phyloP scores from a whole-genome alignment of 2,329 filamentous ascomycete genomes.

The Myriosclerotinia curreyana region DNA sequence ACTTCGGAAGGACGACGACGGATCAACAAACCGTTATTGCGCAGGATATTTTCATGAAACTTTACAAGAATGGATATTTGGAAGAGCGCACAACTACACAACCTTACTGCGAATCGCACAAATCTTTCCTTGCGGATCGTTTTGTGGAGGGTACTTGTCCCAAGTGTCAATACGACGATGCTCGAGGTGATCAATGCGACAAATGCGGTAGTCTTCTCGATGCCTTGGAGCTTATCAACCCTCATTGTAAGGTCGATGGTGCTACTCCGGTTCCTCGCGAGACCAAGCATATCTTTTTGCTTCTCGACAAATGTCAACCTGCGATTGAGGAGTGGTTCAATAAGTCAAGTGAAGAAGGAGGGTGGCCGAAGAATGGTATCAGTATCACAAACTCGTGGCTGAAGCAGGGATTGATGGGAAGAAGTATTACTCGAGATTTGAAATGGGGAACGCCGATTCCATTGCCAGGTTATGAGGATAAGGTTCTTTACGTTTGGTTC shows the following conservation, averaged over 20 bases:
- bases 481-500: slow-evolving; percentile 85
- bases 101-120: slow-evolving; percentile 80
- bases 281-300: slow-evolving; percentile 90
- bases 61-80: slow-evolving; percentile 85
- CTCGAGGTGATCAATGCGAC: slow-evolving; percentile 72
- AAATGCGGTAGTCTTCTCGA: slow-evolving; percentile 64
- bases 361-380: slow-evolving; percentile 72
- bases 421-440: slow-evolving; percentile 88
- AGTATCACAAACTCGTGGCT: slow-evolving; percentile 80
- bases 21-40: slow-evolving; percentile 86
- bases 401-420: slow-evolving; percentile 76
- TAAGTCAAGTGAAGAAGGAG: slow-evolving; percentile 68
- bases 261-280: slow-evolving; percentile 73
- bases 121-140: slow-evolving; percentile 78
- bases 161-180: slow-evolving; percentile 68
- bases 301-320: slow-evolving; percentile 77
- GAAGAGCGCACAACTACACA: slow-evolving; percentile 85
- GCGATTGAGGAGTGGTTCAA: slow-evolving; percentile 75
- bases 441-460: slow-evolving; percentile 72
- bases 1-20: slow-evolving; percentile 91
- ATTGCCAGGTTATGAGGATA: slow-evolving; percentile 61
- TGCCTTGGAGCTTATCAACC: slow-evolving; percentile 68
- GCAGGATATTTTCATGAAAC: slow-evolving; percentile 82
- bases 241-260: slow-evolving; percentile 87
- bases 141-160: slow-evolving; percentile 80